Conservation (phyloP, 805 yeast species). For the Saturnispora halmiae region DNA sequence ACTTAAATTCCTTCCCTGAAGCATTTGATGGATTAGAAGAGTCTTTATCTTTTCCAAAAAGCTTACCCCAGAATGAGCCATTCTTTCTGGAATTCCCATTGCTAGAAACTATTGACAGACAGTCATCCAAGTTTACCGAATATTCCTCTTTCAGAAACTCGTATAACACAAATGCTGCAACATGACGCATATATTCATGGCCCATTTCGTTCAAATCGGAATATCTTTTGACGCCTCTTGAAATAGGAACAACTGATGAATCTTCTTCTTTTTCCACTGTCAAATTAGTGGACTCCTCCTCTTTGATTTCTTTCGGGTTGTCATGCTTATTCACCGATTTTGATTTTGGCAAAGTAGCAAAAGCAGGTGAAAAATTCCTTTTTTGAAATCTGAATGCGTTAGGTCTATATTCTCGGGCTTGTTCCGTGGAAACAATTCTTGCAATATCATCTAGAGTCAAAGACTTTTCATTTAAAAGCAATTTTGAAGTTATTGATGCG, state of each 20-base stretch:
- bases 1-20: slow-evolving; percentile 13
- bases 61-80: slow-evolving; percentile 46
- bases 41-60: slow-evolving; percentile 22
- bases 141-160: slow-evolving; percentile 23
- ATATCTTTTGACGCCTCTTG: slow-evolving; percentile 30
- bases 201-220: slow-evolving; percentile 55
- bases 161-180: slow-evolving; percentile 46
- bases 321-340: slow-evolving; percentile 18
- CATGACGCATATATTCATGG: slow-evolving; percentile 48
- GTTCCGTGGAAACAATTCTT: slow-evolving; percentile 93
- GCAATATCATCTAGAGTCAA: slow-evolving; percentile 94
- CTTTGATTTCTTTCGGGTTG: neutral
- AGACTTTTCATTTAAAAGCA: slow-evolving; percentile 71
- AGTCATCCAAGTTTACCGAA: slow-evolving; percentile 30
- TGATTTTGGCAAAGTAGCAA: slow-evolving; percentile 31
- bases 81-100: slow-evolving; percentile 32
- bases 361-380: slow-evolving; percentile 25
- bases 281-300: neutral
- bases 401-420: slow-evolving; percentile 87
- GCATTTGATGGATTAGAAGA: slow-evolving; percentile 1
- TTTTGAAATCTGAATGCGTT: slow-evolving; percentile 83
- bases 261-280: slow-evolving; percentile 2
- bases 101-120: slow-evolving; percentile 25
- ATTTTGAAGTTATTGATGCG: slow-evolving; percentile 46
- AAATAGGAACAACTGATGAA: neutral